A percentile compares a stretch with the other conserved stretches of the same genome.
These are phyloP conservation scores for Aspergillus eucalypticola DNA, from an alignment of 2,329 filamentous ascomycete species.

Conservation along the genomic window DNA sequence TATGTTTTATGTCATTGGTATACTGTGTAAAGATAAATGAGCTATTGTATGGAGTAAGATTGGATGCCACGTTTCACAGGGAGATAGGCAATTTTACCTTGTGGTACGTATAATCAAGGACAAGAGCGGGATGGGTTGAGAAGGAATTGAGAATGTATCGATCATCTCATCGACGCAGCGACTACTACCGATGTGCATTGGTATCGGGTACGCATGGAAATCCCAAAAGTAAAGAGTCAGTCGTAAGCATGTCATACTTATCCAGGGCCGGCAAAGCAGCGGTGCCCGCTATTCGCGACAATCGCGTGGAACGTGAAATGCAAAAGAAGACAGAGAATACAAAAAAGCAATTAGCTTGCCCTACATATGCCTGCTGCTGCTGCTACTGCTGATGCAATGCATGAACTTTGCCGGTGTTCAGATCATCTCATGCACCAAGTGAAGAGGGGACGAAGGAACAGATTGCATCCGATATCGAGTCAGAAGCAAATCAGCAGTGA, in stretches of 20 bases:
- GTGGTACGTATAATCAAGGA: not conserved
- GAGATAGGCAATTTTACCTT: not conserved
- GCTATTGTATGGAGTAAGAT: not conserved
- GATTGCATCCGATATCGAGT: not conserved
- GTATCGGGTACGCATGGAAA: not conserved
- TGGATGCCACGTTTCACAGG: conserved; percentile 3
- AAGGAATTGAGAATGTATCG: not conserved
- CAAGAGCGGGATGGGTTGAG: no score
- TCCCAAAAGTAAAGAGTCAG: not conserved
- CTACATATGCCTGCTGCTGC: not conserved
- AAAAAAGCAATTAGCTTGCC: conserved; percentile 5
- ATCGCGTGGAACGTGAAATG: conserved; percentile 8
- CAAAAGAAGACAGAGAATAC: not conserved
- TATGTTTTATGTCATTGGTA: no score
- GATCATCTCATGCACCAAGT: conserved; percentile 8
- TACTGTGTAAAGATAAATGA: not conserved
- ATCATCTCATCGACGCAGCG: not conserved
- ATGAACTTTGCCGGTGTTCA: conserved; percentile 8
- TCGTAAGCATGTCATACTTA: not conserved
- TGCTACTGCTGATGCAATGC: conserved; percentile 4
- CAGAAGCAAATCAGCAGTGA: conserved; percentile 5
- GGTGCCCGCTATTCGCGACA: conserved; percentile 7
- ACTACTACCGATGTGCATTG: not conserved
- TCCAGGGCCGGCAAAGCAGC: not conserved
- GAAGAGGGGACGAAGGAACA: not conserved